phyloP scores from a whole-genome alignment of 768 basidiomycete genomes.

The Lactarius vividus region DNA sequence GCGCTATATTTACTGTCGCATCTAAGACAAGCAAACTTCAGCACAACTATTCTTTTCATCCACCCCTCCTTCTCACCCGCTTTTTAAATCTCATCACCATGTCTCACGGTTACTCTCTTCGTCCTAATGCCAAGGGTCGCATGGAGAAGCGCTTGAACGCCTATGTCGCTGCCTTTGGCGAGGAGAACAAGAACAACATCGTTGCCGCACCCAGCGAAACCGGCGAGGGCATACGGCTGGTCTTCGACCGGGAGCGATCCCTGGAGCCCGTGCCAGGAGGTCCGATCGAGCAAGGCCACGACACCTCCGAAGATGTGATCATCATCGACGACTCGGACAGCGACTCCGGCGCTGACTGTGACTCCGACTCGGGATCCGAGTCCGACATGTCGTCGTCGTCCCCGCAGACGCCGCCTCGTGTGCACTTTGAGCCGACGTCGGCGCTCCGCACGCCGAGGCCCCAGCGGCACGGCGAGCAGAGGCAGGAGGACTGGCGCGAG shows the following conservation, averaged over 20 bases:
- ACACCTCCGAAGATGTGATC: neutral
- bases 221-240: constrained; percentile 5
- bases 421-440: neutral
- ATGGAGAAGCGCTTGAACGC: constrained; percentile 8
- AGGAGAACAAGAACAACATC: constrained; percentile 11
- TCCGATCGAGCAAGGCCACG: neutral
- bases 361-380: neutral
- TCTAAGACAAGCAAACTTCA: constrained; percentile 1
- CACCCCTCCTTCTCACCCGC: neutral
- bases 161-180: constrained; percentile 8
- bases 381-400: neutral
- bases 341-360: neutral
- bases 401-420: neutral
- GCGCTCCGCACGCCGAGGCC: constrained; percentile 2
- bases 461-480: neutral
- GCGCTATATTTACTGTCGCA: neutral
- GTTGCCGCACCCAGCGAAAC: constrained; percentile 5
- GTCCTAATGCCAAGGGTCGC: constrained; percentile 7
- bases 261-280: neutral
- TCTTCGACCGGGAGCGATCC: constrained; percentile 12
- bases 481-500: constrained; percentile 1
- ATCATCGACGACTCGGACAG: neutral
- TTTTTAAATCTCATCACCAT: neutral
- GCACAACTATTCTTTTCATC: neutral
- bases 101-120: constrained; percentile 12